Evolutionary conservation across 2,329 filamentous ascomycete species (phyloP), one percentile per base, ranked within the genome.

Genomic region (Microthyrium microscopicum): DNA sequence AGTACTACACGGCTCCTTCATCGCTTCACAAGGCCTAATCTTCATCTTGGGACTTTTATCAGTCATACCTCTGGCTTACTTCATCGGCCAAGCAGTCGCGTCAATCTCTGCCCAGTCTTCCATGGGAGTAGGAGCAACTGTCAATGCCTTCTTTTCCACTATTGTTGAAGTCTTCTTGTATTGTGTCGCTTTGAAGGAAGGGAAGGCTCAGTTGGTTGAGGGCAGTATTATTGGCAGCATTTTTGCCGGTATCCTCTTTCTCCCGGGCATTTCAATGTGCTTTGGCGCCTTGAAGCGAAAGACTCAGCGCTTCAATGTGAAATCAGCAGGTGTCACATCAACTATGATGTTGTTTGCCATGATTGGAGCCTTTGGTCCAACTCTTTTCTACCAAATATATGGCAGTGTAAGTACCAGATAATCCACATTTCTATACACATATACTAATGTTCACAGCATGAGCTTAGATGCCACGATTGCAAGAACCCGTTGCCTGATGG

Each of bases 61-160:
- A 28, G 91, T 98, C 52, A 94, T 98, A 31, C 89, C 89, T 3
- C 58, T 98, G 35, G 89, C 89, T 11, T 98, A 98, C 58, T 98
- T 98, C 53, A 98, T 98, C 44, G 89, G 89, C 2, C 89, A 98
- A 57, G 89, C 89, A 24, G 89, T 98, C 29, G 89, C 89, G 3
- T 98, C 89, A 33, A 98, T 98, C 45, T 98, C 89, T 7, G 89
- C 89, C 1, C 89, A 98, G 53, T 95, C 87, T 2, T 94, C 87
- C 4, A 98, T 98, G 89, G 89, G 89, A 18, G 66, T 98, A 6
- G 89, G 89, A 50, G 89, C 89, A 19, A 91, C 87, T 20, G 81
- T 95, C 61, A 98, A 98, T 46, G 89, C 89, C 29, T 92, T 98
- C 55, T 98, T 98, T 61, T 93, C 85, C 9, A 98, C 89, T 2